phyloP scores from a whole-genome alignment of 306 rosid genomes.

The Cyamopsis tetragonoloba region DNA sequence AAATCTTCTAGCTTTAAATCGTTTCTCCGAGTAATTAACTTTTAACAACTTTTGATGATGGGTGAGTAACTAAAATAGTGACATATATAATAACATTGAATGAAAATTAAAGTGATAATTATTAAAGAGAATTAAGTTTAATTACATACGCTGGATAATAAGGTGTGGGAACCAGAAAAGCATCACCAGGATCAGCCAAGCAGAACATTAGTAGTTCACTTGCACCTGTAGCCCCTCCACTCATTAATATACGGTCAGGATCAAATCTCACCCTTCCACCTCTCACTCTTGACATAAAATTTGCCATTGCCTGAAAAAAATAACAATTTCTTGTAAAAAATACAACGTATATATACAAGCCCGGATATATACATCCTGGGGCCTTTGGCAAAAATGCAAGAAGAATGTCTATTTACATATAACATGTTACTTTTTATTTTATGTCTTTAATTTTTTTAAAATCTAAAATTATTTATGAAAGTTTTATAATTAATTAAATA shows the following conservation, averaged over 20 bases:
- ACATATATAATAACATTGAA: constrained; percentile 41
- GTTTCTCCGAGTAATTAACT: too few species aligned
- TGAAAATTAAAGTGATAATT: neutral
- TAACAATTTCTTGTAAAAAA: neutral
- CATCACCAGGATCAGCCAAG: constrained; percentile 84
- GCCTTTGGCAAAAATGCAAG: too few species aligned
- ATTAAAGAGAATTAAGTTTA: constrained; percentile 28
- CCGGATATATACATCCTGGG: too few species aligned
- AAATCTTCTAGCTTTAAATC: too few species aligned
- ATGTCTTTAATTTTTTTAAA: too few species aligned
- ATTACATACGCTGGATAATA: constrained; percentile 80
- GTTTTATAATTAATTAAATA: too few species aligned
- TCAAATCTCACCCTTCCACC: constrained; percentile 75
- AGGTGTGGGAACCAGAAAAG: constrained; percentile 85
- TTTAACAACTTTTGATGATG: neutral
- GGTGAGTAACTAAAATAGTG: neutral
- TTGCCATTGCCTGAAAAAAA: constrained; percentile 63
- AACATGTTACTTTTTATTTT: too few species aligned
- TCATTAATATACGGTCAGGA: constrained; percentile 69
- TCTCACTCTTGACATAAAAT: constrained; percentile 76
- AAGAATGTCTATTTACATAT: too few species aligned
- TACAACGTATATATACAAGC: too few species aligned
- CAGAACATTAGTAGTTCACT: constrained; percentile 81
- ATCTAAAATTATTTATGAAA: too few species aligned
- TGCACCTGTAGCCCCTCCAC: constrained; percentile 97